A percentile compares a stretch with the other conserved stretches of the same genome.
Conservation (phyloP, 306 rosid genomes). For the Dryas octopetala region DNA sequence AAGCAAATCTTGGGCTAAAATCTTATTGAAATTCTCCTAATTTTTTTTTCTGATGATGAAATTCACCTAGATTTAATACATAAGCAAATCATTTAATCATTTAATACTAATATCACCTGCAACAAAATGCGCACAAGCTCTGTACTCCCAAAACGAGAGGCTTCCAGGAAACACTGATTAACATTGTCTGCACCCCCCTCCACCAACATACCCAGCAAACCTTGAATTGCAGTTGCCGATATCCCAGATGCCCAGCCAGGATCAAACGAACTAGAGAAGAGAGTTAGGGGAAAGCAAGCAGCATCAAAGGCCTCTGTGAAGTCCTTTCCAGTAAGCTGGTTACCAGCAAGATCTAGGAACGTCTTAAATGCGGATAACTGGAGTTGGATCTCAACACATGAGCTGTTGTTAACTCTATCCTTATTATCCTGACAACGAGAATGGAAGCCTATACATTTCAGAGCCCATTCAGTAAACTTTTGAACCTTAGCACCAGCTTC, state of each 20-base stretch:
- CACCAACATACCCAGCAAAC: conserved; percentile 73
- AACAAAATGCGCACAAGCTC: conserved; percentile 81
- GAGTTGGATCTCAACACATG: conserved; percentile 69
- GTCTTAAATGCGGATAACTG: conserved; percentile 80
- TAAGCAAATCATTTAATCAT: not conserved
- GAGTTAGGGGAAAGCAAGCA: conserved; percentile 89
- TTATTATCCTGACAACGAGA: conserved; percentile 58
- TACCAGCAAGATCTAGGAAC: conserved; percentile 83
- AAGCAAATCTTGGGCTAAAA: conserved; percentile 1
- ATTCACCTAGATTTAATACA: not conserved
- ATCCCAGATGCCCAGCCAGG: conserved; percentile 83
- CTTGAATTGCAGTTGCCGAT: conserved; percentile 78
- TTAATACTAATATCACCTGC: conserved; percentile 48
- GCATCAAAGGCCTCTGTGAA: conserved; percentile 95
- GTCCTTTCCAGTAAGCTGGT: conserved; percentile 83
- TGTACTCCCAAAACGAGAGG: conserved; percentile 93
- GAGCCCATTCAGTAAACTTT: conserved; percentile 90
- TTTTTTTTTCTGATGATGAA: not conserved
- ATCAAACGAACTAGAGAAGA: conserved; percentile 79
- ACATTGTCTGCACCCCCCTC: conserved; percentile 94
- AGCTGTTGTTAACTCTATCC: conserved; percentile 51
- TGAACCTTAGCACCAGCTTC: conserved; percentile 86
- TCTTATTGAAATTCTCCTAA: not conserved
- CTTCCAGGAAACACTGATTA: conserved; percentile 89
- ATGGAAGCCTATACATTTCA: conserved; percentile 83